Evolutionary conservation across 192 early-diverging fungal genomes (phyloP).

Genomic region (Phlyctochytrium arcticum): DNA sequence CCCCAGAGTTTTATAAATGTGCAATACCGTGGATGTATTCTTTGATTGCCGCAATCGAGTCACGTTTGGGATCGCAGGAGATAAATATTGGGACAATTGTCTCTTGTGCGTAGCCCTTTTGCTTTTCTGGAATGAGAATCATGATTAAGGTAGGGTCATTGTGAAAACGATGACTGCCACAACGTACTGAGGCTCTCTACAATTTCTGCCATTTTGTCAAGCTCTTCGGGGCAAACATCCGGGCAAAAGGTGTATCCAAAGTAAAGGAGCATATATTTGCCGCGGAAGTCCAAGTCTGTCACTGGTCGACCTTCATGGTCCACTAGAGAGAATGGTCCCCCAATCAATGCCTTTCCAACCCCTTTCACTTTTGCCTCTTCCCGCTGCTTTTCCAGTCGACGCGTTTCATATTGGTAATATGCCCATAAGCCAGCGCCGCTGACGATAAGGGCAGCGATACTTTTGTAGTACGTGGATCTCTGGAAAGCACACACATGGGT

Average conservation of each 20-base stretch:
- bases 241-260: conserved; percentile 99
- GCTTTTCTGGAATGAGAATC: conserved; percentile 3
- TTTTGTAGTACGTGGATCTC: conserved; percentile 16
- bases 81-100: conserved; percentile 87
- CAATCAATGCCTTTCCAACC: conserved; percentile 82
- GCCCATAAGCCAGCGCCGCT: conserved; percentile 31
- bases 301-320: conserved; percentile 71
- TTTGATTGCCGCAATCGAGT: conserved; percentile 75
- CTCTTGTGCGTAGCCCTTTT: conserved; percentile 16
- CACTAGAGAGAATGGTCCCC: conserved; percentile 83
- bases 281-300: conserved; percentile 74
- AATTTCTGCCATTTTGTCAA: conserved; percentile 94
- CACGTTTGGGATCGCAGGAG: conserved; percentile 93
- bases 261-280: conserved; percentile 86
- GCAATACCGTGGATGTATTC: conserved; percentile 46
- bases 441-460: conserved; percentile 20
- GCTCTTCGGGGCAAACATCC: conserved; percentile 97
- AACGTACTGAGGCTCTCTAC: conserved; percentile 69
- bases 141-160: not conserved
- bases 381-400: conserved; percentile 15
- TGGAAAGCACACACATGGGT: no score
- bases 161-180: not conserved
- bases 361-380: conserved; percentile 29
- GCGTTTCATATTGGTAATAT: conserved; percentile 41
- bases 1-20: not conserved